Percentiles rank a stretch among this genome's conserved stretches.
Conservation (phyloP, 768 basidiomycete species). For the Lactarius sanguifluus region DNA sequence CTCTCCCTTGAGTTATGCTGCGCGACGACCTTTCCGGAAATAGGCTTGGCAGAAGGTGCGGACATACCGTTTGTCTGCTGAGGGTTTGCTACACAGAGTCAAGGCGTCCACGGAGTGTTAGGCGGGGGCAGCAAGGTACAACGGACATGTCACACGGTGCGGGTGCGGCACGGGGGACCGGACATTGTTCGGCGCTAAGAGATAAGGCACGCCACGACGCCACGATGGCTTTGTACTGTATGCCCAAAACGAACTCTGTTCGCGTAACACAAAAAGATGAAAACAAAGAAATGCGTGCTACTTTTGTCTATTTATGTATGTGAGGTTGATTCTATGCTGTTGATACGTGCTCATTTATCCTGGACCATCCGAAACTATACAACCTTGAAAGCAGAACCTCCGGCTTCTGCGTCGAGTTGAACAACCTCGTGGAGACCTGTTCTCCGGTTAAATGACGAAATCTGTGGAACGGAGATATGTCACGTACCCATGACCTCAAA, state of each 20-base stretch:
- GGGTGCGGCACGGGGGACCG: neutral
- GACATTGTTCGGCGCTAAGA: neutral
- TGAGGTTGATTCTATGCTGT: neutral
- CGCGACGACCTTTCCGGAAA: slow-evolving; percentile 26
- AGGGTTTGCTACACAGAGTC: neutral
- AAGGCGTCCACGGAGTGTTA: slow-evolving; percentile 4
- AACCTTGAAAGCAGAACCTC: slow-evolving; percentile 12
- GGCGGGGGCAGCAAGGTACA: neutral
- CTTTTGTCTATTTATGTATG: neutral
- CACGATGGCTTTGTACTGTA: too few species aligned
- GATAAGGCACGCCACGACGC: neutral
- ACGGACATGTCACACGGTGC: too few species aligned
- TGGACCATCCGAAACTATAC: slow-evolving; percentile 2
- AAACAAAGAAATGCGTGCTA: neutral
- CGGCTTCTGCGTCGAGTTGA: slow-evolving; percentile 46
- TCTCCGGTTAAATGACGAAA: slow-evolving; percentile 8
- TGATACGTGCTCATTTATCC: neutral
- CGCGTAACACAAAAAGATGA: neutral
- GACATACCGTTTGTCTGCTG: neutral
- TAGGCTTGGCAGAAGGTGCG: neutral
- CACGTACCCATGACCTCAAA: slow-evolving; percentile 71
- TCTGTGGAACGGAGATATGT: neutral
- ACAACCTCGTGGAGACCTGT: slow-evolving; percentile 55
- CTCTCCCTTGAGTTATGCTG: slow-evolving; percentile 28
- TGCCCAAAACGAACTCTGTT: too few species aligned